Evolutionary conservation across 2,329 filamentous ascomycete genomes (phyloP).

Genomic region (Leptographium procerum): DNA sequence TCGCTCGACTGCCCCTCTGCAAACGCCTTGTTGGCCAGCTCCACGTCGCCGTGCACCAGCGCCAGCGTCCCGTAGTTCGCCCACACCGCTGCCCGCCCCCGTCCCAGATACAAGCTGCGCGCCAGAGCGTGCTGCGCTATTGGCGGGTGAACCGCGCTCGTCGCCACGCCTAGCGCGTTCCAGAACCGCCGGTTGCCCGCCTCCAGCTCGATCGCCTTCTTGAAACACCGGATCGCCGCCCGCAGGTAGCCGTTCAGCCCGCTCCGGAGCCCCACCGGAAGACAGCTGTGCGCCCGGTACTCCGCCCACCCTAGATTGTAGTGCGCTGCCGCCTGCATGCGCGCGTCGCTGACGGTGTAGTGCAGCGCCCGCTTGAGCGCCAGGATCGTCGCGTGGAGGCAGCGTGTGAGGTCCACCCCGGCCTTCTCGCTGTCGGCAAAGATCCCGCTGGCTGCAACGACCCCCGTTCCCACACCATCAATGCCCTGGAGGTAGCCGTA

Average conservation of each 20-base stretch:
- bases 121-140: conserved; percentile 92
- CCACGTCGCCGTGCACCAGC: conserved; percentile 67
- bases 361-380: conserved; percentile 80
- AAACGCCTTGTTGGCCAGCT: conserved; percentile 84
- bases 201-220: conserved; percentile 89
- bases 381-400: conserved; percentile 62
- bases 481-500: conserved; percentile 56
- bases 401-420: conserved; percentile 42
- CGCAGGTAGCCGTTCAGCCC: conserved; percentile 60
- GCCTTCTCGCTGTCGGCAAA: conserved; percentile 35
- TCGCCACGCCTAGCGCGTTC: conserved; percentile 90
- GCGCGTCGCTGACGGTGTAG: conserved; percentile 54
- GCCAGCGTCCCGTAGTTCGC: conserved; percentile 84
- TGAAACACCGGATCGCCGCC: conserved; percentile 81
- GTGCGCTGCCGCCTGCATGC: conserved; percentile 90
- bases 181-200: conserved; percentile 92
- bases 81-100: conserved; percentile 76
- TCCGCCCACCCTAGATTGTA: conserved; percentile 97
- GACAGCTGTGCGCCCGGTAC: conserved; percentile 62
- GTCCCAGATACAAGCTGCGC: conserved; percentile 83
- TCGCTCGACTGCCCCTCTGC: conserved; percentile 87
- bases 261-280: conserved; percentile 40
- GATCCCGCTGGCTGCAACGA: conserved; percentile 32
- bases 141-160: conserved; percentile 71
- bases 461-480: conserved; percentile 47